Evolutionary conservation across 352 stramenopile species (phyloP), one percentile per base, ranked within the genome.

Genomic region (Poterioochromonas sp.): DNA sequence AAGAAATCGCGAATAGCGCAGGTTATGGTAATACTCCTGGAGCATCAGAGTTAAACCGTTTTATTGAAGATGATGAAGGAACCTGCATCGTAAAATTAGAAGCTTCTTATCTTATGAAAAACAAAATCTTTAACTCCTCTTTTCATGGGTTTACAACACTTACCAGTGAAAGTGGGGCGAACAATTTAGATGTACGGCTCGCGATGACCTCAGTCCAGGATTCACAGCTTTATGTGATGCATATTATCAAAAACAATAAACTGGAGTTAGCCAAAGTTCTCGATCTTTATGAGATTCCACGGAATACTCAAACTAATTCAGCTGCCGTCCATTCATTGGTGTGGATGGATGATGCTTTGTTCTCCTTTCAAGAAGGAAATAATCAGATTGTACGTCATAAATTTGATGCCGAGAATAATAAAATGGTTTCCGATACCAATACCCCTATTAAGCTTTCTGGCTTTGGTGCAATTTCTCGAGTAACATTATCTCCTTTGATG

Each of bases 61-160:
- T 54, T 3, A 29, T 71, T 1, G 62, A 71, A 71, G 62, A 71
- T 47, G 62, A 71, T 29, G 62, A 71, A 71, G 62, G 62, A 26
- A 29, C 8, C 20, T 71, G 62, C 32, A 3, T 47, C 1, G 15
- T 71, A 29, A 12, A 71, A 71, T 71, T 71, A 47, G 62, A 71
- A 44, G 8, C 62, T 22, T 12, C 11, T 3, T 29, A 32, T 3
- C 34, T 29, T 5, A 5, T 47, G 2, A 20, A 41, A 47, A 8
- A 8, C 3, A 71, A 41, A 41, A 29, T 71, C 3, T 71, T 71
- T 43, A 8, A n/a, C 3, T 47, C 62, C 2, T 1, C 62, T 5
- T 29, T 71, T 15, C 41, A 11, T 44, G 5, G 2, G 34, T 35
- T 71, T 41, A 15, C 1, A 5, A 2, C 26, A 44, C 32, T 71